A percentile compares a stretch with the other conserved stretches of the same genome.
phyloP scores from a whole-genome alignment of 2,329 filamentous ascomycete genomes.

The Fusarium solani-melongenae region DNA sequence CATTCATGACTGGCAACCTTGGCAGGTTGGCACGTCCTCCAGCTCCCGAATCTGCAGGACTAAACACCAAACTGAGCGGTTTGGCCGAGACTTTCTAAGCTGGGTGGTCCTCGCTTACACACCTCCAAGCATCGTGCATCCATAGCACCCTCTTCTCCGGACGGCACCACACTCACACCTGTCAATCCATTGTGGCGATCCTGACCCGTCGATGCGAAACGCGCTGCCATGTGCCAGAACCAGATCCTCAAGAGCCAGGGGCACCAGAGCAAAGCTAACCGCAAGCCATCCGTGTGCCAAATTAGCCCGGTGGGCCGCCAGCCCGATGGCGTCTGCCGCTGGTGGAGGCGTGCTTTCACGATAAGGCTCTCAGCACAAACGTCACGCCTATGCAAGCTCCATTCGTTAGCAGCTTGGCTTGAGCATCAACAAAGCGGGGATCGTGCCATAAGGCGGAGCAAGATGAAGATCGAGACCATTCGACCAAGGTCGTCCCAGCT shows the following conservation, averaged over 20 bases:
- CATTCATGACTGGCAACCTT: background rate
- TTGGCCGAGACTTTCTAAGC: background rate
- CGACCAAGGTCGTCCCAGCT: constrained; percentile 30
- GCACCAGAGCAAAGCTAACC: constrained; percentile 31
- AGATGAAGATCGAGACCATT: constrained; percentile 43
- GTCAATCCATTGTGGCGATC: constrained; percentile 30
- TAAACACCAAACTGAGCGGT: background rate
- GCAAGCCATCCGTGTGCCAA: constrained; percentile 46
- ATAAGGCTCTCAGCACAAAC: constrained; percentile 42
- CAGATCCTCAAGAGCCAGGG: constrained; percentile 36
- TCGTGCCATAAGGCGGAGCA: constrained; percentile 44
- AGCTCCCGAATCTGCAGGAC: background rate
- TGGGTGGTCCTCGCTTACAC: background rate
- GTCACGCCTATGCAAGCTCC: constrained; percentile 39
- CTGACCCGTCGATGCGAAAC: constrained; percentile 25
- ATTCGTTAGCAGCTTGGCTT: constrained; percentile 34
- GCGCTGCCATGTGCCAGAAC: constrained; percentile 38
- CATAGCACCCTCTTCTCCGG: constrained; percentile 3
- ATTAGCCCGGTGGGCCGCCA: constrained; percentile 30
- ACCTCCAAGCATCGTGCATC: background rate
- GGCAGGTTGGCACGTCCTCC: background rate
- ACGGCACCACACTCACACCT: constrained; percentile 9
- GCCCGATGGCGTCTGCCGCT: constrained; percentile 31
- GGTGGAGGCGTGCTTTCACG: constrained; percentile 28
- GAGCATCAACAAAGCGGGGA: constrained; percentile 37